phyloP scores from a whole-genome alignment of 305 asterid species.

The Coffea humblotiana region DNA sequence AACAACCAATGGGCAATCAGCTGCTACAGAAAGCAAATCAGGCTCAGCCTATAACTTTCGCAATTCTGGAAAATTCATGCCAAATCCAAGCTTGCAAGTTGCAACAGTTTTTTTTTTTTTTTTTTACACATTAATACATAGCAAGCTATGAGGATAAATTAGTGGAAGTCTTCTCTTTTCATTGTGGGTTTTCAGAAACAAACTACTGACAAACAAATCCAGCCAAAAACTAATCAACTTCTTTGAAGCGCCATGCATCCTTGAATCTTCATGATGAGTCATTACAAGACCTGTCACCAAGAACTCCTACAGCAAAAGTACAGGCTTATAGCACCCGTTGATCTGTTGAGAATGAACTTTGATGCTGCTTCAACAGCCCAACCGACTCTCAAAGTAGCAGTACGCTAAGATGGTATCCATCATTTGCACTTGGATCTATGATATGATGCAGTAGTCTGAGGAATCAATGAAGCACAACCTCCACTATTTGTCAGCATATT shows the following conservation, averaged over 20 bases:
- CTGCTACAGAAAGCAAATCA: background rate
- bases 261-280: background rate
- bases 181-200: background rate
- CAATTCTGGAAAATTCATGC: background rate
- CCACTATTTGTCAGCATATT: background rate
- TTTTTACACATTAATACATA: too few species aligned
- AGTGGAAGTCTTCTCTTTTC: too few species aligned
- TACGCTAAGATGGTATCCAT: background rate
- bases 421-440: background rate
- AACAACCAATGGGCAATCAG: background rate
- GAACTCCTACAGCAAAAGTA: background rate
- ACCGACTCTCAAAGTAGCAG: background rate
- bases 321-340: background rate
- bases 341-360: background rate
- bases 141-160: too few species aligned
- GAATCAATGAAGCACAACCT: background rate
- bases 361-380: background rate
- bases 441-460: background rate
- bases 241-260: background rate
- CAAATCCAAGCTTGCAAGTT: background rate
- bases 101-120: background rate
- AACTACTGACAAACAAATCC: background rate
- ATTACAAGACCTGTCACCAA: background rate
- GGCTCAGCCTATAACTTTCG: too few species aligned
- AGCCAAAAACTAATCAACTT: background rate